Base-by-base conservation (phyloP, 2,329 filamentous ascomycete genomes). In the Penicillium olsonii region DNA sequence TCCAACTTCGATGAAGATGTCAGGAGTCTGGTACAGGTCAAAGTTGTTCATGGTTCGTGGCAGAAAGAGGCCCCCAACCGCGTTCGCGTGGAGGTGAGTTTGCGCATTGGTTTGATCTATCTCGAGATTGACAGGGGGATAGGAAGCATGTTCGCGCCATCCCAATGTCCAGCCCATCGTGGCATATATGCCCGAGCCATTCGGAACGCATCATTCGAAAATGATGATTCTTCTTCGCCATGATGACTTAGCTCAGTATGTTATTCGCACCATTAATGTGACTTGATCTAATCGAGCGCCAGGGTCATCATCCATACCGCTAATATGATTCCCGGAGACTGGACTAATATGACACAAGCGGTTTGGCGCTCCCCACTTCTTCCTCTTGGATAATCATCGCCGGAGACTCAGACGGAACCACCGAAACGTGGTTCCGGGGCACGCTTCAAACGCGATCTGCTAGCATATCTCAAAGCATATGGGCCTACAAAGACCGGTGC, bases 241-340 rank as follows among this genome's bases (percentile, higher is more conserved):
- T 66, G 90, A 95, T 64, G 84, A 87, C 54, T 82, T 79, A 0
- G 88, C 87, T 0, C 87, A 95, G 69, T 76, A 64, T 51, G 72
- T 31, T 17, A 7, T 17, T 24, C 17, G 31, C 6, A 27, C n/a
- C 35, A 9, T 19, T 42, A 4, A 10, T 45, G 5, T 37, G 38
- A 22, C 10, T 10, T 14, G 19, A 17, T n/a, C 7, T 18, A 27
- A 15, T 18, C 47, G 63, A 27, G 57, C 37, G 6, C n/a, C 18
- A 76, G 74, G 39, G 75, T 96, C 5, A 72, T 95, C 48, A 91
- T 96, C 24, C 89, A 95, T 60, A 96, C 91, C 0, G 90, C 91
- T 15, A 96, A 96, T 60, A 90, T 95, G 87, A 92, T 95, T n/a
- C 65, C 79, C 4, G 84, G 85, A 47, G 91, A 96, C 67, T 96